Percentiles rank a stretch among this genome's conserved stretches.
phyloP scores from a whole-genome alignment of 176 grass and related monocot species.

The Carex littledalei region DNA sequence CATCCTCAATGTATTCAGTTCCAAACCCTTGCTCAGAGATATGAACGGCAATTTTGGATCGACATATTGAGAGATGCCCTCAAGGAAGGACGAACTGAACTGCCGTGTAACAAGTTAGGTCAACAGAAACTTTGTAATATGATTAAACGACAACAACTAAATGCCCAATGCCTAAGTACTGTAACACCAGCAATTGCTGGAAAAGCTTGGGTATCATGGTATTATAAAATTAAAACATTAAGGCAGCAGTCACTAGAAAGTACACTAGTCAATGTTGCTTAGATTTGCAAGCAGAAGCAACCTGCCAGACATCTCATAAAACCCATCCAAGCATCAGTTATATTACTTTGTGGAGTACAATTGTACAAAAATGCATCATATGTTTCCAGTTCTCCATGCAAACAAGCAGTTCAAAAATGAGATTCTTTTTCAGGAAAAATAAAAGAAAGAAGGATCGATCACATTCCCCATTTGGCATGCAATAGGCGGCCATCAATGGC shows the following conservation, averaged over 20 bases:
- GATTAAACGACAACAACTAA: not conserved
- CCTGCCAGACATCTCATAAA: not conserved
- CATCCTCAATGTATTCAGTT: conserved; percentile 78
- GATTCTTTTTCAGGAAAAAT: not conserved
- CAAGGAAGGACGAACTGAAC: conserved; percentile 94
- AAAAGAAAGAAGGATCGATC: not conserved
- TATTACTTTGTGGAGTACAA: not conserved
- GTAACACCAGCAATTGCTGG: not conserved
- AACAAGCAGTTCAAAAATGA: not conserved
- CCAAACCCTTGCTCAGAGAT: conserved; percentile 90
- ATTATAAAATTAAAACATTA: not conserved
- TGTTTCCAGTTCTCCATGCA: not conserved
- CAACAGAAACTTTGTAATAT: conserved; percentile 6
- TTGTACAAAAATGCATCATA: not conserved
- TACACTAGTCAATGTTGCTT: not conserved
- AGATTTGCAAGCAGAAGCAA: not conserved
- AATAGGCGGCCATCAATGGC: not conserved
- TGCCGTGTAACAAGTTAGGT: conserved; percentile 43
- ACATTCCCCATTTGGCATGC: not conserved
- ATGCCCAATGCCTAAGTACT: not conserved
- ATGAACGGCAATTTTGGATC: conserved; percentile 88
- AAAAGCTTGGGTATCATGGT: not conserved
- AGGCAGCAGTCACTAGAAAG: not conserved
- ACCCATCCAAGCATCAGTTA: not conserved
- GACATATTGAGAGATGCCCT: conserved; percentile 67